Conservation (phyloP, 1,284 basidiomycete genomes). For the Ceratobasidium sp. region DNA sequence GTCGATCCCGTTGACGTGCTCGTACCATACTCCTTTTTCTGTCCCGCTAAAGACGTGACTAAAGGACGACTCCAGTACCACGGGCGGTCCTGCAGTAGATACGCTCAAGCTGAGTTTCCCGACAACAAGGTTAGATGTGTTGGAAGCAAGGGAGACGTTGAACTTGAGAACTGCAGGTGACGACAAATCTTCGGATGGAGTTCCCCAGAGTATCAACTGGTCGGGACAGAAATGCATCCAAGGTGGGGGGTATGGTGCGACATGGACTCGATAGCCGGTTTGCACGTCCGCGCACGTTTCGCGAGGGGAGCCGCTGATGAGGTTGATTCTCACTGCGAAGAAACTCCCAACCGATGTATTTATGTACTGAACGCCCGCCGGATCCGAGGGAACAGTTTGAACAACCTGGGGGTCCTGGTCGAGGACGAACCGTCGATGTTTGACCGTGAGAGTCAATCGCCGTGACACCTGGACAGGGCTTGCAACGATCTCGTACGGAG, state of each 20-base stretch:
- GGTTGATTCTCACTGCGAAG: constrained; percentile 4
- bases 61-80: not conserved
- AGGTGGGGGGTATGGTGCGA: constrained; percentile 2
- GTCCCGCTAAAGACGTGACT: not conserved
- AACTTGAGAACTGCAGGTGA: not conserved
- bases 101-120: constrained; percentile 28
- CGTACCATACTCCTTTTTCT: constrained; percentile 3
- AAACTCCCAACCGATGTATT: constrained; percentile 1
- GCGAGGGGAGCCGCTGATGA: not conserved
- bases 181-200: constrained; percentile 1
- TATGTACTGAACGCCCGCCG: not conserved
- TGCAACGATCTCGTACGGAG: constrained; percentile 14
- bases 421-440: not conserved
- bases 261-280: constrained; percentile 12
- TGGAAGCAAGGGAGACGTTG: not conserved
- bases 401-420: not conserved
- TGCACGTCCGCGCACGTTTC: not conserved
- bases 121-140: not conserved
- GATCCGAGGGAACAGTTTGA: not conserved
- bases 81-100: not conserved
- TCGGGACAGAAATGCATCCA: constrained; percentile 31
- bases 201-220: constrained; percentile 24
- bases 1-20: constrained; percentile 18
- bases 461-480: not conserved
- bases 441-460: constrained; percentile 8